Conservation (phyloP, 345 rosid species). For the Theobroma cacao region DNA sequence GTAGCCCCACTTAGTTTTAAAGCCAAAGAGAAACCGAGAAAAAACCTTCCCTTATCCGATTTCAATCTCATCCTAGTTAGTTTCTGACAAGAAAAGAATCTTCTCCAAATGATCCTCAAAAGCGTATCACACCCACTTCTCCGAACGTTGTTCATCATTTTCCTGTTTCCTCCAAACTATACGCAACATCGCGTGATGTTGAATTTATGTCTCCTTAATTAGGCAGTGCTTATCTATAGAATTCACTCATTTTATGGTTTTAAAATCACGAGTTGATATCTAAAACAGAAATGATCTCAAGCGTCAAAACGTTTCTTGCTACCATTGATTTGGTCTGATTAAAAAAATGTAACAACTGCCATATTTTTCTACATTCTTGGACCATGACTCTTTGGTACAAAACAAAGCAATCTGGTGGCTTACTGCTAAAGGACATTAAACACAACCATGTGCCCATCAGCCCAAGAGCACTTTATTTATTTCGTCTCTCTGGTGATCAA, state of each 20-base stretch:
- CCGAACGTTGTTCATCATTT: not conserved
- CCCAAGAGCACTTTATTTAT: not conserved
- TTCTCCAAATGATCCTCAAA: not conserved
- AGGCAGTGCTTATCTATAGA: not conserved
- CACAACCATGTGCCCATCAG: not conserved
- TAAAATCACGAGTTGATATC: not conserved
- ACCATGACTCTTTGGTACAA: not conserved
- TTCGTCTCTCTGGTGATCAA: not conserved
- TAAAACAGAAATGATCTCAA: no score
- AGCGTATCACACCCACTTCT: not conserved
- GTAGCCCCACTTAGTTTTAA: no score
- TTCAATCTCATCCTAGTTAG: not conserved
- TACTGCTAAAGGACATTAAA: not conserved
- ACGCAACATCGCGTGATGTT: not conserved
- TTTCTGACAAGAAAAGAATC: not conserved
- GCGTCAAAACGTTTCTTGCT: no score
- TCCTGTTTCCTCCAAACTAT: not conserved
- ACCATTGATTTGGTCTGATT: not conserved
- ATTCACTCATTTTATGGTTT: not conserved
- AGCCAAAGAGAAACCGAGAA: not conserved
- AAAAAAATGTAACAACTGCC: not conserved
- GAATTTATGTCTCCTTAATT: no score
- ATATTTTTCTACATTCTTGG: not conserved
- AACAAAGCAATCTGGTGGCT: not conserved
- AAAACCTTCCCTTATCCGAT: not conserved